Conservation (phyloP, 2,329 filamentous ascomycete species). For the Chaetomiaceae sp. region DNA sequence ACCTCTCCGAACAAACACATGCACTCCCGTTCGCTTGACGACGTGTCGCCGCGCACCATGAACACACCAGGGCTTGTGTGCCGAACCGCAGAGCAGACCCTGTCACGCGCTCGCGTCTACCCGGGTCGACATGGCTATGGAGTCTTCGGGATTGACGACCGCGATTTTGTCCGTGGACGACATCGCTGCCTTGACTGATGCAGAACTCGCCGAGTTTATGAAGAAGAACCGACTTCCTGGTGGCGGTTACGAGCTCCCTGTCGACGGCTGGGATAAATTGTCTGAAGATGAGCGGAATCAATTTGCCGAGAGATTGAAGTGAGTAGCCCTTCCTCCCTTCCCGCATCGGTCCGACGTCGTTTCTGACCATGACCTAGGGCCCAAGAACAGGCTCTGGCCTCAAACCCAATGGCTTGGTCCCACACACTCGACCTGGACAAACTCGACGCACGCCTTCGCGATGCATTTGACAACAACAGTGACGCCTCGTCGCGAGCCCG, state of each 20-base stretch:
- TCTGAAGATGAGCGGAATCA: constrained; percentile 1
- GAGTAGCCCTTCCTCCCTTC: neutral
- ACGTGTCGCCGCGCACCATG: too few relatives aligned
- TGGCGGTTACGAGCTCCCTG: neutral
- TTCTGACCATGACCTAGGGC: neutral
- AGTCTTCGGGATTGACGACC: too few relatives aligned
- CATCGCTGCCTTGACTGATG: too few relatives aligned
- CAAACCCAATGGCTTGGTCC: neutral
- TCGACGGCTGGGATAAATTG: neutral
- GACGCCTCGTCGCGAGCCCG: neutral
- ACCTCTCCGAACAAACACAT: too few relatives aligned
- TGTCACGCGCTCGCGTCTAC: too few relatives aligned
- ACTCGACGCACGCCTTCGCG: constrained; percentile 2
- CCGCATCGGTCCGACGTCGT: too few relatives aligned
- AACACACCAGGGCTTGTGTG: too few relatives aligned
- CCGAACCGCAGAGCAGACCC: too few relatives aligned
- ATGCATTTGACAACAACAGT: neutral
- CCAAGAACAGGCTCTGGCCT: neutral
- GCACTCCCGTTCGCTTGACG: too few relatives aligned
- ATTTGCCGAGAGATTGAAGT: constrained; percentile 3
- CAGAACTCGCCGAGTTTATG: neutral
- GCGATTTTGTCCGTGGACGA: too few relatives aligned
- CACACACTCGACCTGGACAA: constrained; percentile 1
- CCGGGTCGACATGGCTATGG: too few relatives aligned
- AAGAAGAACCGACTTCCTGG: neutral